phyloP scores from a whole-genome alignment of 805 yeast species.

The Myxozyma mucilagina region DNA sequence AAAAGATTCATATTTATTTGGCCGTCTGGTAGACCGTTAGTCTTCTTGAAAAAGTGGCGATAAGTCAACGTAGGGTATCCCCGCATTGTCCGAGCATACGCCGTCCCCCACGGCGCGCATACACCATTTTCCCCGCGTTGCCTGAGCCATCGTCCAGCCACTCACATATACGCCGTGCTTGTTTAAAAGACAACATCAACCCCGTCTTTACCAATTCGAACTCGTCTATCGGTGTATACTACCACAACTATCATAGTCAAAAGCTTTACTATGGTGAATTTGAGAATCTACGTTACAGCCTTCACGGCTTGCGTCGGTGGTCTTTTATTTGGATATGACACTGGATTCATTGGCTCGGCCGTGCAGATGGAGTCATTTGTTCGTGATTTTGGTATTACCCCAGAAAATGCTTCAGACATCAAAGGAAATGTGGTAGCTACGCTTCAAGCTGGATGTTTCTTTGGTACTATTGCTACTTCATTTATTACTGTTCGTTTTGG shows the following conservation, averaged over 20 bases:
- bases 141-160: too few relatives aligned
- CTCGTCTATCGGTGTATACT: too few relatives aligned
- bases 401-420: slow-evolving; percentile 36
- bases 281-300: slow-evolving; percentile 47
- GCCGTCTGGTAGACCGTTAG: too few relatives aligned
- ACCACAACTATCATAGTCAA: too few relatives aligned
- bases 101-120: too few relatives aligned
- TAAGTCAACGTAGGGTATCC: too few relatives aligned
- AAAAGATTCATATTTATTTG: too few relatives aligned
- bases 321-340: slow-evolving; percentile 55
- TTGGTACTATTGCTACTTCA: slow-evolving; percentile 53
- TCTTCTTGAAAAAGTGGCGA: too few relatives aligned
- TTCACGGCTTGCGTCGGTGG: slow-evolving; percentile 53
- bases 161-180: too few relatives aligned
- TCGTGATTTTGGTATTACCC: slow-evolving; percentile 48
- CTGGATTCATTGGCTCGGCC: slow-evolving; percentile 58
- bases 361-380: slow-evolving; percentile 50
- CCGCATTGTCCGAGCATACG: too few relatives aligned
- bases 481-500: slow-evolving; percentile 15
- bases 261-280: slow-evolving; percentile 40
- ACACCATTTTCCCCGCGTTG: background rate
- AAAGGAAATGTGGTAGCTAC: slow-evolving; percentile 27
- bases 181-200: too few relatives aligned
- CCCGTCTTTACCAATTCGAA: too few relatives aligned
- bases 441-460: slow-evolving; percentile 31